phyloP scores from a whole-genome alignment of 2,329 filamentous ascomycete species.

The Diplodia scrobiculata region DNA sequence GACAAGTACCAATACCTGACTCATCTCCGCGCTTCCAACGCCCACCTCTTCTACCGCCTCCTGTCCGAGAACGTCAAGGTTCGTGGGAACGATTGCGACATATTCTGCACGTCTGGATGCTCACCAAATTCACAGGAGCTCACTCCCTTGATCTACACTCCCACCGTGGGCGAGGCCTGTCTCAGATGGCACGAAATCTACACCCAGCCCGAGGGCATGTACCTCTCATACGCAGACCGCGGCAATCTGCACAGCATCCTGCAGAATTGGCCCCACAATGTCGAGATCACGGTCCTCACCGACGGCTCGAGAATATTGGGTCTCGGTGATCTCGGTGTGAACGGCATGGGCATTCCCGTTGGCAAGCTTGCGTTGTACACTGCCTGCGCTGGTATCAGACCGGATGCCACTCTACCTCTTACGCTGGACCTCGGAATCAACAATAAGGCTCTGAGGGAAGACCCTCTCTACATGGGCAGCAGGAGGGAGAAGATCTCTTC shows the following conservation, averaged over 20 bases:
- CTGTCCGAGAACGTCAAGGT: constrained; percentile 72
- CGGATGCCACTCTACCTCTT: constrained; percentile 65
- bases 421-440: constrained; percentile 65
- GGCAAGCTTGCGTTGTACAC: constrained; percentile 96
- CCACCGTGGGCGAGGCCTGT: constrained; percentile 93
- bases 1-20: constrained; percentile 86
- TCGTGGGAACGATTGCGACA: constrained; percentile 13
- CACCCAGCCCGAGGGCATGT: constrained; percentile 90
- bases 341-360: constrained; percentile 97
- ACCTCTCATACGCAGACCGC: constrained; percentile 92
- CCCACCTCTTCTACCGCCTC: constrained; percentile 78
- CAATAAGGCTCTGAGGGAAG: constrained; percentile 67
- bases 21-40: constrained; percentile 71
- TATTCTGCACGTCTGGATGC: constrained; percentile 19
- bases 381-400: constrained; percentile 90
- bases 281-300: constrained; percentile 95
- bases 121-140: constrained; percentile 61
- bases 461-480: constrained; percentile 89
- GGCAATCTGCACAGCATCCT: constrained; percentile 87
- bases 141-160: constrained; percentile 84
- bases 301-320: constrained; percentile 92
- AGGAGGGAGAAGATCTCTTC: constrained; percentile 77
- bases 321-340: constrained; percentile 91
- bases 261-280: constrained; percentile 89
- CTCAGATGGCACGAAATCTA: constrained; percentile 95